phyloP scores from a whole-genome alignment of 1,284 basidiomycete species.

The Microbotryum saponariae region DNA sequence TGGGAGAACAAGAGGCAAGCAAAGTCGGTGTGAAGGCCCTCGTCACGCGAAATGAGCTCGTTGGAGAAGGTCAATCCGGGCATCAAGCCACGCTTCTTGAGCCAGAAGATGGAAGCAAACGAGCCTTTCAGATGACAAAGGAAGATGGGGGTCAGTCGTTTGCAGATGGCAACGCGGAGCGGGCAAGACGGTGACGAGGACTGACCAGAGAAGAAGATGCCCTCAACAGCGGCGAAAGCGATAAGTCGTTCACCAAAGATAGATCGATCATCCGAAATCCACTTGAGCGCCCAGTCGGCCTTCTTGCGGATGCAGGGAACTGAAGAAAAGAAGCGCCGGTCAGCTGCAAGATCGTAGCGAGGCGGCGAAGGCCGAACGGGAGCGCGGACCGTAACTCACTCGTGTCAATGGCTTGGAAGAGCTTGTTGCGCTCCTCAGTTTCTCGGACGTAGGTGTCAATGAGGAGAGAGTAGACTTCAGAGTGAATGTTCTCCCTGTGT shows the following conservation, averaged over 20 bases:
- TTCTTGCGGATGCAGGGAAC: slow-evolving; percentile 38
- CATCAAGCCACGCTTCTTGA: slow-evolving; percentile 48
- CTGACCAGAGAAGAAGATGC: slow-evolving; percentile 45
- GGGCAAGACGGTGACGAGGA: neutral
- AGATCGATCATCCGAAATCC: slow-evolving; percentile 44
- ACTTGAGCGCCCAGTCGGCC: slow-evolving; percentile 43
- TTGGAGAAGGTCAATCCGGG: slow-evolving; percentile 44
- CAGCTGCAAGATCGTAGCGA: neutral
- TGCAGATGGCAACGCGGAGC: neutral
- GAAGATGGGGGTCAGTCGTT: neutral
- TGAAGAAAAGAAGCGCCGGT: neutral
- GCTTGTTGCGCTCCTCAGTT: slow-evolving; percentile 46
- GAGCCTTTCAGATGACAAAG: slow-evolving; percentile 34
- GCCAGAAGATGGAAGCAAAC: slow-evolving; percentile 47
- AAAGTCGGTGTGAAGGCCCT: slow-evolving; percentile 47
- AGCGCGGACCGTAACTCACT: slow-evolving; percentile 35
- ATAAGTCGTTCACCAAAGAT: slow-evolving; percentile 45
- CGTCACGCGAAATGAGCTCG: slow-evolving; percentile 47
- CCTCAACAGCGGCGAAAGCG: slow-evolving; percentile 47
- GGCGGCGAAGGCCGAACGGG: neutral
- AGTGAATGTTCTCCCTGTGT: slow-evolving; percentile 50
- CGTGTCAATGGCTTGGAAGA: slow-evolving; percentile 52
- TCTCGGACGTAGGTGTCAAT: slow-evolving; percentile 54
- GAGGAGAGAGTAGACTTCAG: slow-evolving; percentile 52
- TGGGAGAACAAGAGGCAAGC: slow-evolving; percentile 47